phyloP scores from a whole-genome alignment of 306 rosid species.

The Oxytropis ochrocephala region DNA sequence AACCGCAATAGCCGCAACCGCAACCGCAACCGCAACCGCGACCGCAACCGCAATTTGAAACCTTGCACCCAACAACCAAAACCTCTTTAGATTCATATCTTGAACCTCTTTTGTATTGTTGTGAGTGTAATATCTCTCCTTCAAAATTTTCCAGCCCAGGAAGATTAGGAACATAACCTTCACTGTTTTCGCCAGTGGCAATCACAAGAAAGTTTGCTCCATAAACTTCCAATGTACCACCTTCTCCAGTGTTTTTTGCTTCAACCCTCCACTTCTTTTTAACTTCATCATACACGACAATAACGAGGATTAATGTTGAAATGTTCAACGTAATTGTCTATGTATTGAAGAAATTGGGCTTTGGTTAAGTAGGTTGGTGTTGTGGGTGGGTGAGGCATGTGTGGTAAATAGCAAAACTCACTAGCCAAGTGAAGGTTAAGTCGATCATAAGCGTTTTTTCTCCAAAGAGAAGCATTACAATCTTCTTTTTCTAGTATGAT shows the following conservation, averaged over 20 bases:
- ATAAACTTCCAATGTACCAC: background rate
- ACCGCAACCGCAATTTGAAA: too few relatives aligned
- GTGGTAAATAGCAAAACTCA: conserved; percentile 31
- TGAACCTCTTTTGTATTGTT: conserved; percentile 34
- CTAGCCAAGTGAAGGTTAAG: conserved; percentile 38
- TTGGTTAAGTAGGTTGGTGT: conserved; percentile 28
- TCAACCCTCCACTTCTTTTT: conserved; percentile 26
- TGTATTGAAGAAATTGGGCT: conserved; percentile 16
- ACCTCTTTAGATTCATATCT: conserved; percentile 29
- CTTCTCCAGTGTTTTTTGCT: background rate
- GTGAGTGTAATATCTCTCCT: conserved; percentile 42
- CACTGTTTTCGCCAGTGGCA: conserved; percentile 37
- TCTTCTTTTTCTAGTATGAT: conserved; percentile 42
- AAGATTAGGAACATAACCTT: conserved; percentile 21
- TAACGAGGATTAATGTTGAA: conserved; percentile 34
- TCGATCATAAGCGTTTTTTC: conserved; percentile 40
- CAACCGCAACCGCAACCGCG: too few relatives aligned
- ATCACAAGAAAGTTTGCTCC: conserved; percentile 27
- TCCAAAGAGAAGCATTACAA: conserved; percentile 48
- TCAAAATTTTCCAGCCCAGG: conserved; percentile 27
- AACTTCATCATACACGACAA: background rate
- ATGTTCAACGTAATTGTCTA: conserved; percentile 22
- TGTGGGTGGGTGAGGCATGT: conserved; percentile 16
- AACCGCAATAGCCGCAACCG: too few relatives aligned
- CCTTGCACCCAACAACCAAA: conserved; percentile 62